phyloP scores from a whole-genome alignment of 2,329 filamentous ascomycete species.

The Fusarium sterilihyphosum region DNA sequence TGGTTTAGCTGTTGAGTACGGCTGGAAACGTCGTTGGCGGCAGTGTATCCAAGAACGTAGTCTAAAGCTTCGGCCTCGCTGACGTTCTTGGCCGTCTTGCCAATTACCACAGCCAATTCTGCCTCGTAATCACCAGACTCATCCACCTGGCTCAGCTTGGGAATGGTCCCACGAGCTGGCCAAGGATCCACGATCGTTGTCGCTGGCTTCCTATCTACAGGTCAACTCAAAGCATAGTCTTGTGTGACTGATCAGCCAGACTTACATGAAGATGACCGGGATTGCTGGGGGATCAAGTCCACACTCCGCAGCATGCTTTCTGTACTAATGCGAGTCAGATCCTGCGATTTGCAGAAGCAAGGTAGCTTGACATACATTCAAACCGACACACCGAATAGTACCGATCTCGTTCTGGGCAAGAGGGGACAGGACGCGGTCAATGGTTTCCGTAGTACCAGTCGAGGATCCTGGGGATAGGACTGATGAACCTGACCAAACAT shows the following conservation, averaged over 20 bases:
- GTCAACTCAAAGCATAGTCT: not conserved
- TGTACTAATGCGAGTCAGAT: constrained; percentile 43
- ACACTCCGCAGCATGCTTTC: constrained; percentile 57
- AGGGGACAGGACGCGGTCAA: constrained; percentile 60
- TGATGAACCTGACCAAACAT: constrained; percentile 67
- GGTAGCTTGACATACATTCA: constrained; percentile 55
- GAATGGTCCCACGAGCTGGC: constrained; percentile 61
- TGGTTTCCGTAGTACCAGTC: constrained; percentile 58
- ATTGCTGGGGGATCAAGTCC: constrained; percentile 62
- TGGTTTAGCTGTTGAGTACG: constrained; percentile 43
- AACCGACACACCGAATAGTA: constrained; percentile 67
- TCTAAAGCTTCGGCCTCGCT: constrained; percentile 64
- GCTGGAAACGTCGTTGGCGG: constrained; percentile 69
- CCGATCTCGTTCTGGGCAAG: constrained; percentile 54
- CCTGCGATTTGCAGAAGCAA: not conserved
- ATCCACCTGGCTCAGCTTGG: constrained; percentile 58
- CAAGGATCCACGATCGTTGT: constrained; percentile 65
- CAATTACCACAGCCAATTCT: constrained; percentile 67
- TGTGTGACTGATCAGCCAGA: no score
- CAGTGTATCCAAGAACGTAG: constrained; percentile 72
- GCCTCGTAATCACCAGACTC: constrained; percentile 68
- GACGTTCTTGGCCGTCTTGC: constrained; percentile 62
- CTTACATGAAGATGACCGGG: constrained; percentile 64
- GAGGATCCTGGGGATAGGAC: constrained; percentile 63
- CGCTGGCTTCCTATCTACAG: constrained; percentile 56